A percentile compares a stretch with the other conserved stretches of the same genome.
Conservation (phyloP, 176 grass and related monocot genomes). For the Coix lacrymajobi region DNA sequence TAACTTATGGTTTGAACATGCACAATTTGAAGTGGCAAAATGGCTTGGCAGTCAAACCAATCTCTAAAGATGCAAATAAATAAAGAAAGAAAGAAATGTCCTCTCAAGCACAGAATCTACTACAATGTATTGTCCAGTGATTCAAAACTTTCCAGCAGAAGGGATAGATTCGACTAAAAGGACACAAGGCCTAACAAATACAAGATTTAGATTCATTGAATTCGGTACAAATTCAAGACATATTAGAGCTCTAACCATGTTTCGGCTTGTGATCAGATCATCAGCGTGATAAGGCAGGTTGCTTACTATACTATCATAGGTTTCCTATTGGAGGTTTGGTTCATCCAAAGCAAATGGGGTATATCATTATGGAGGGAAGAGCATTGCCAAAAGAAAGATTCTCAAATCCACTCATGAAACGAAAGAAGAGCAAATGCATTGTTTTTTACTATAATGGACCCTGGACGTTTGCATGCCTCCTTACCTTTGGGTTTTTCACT, state of each 20-base stretch:
- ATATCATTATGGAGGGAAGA: background rate
- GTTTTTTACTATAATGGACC: background rate
- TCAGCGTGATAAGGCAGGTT: no score
- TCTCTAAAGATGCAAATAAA: background rate
- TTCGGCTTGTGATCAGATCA: no score
- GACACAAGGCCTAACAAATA: background rate
- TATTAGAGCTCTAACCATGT: no score
- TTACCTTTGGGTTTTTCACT: conserved; percentile 99
- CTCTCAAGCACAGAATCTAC: background rate
- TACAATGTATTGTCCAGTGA: background rate
- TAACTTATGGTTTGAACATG: background rate
- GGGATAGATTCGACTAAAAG: background rate
- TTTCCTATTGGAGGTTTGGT: no score
- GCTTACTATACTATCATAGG: no score
- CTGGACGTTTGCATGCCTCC: background rate
- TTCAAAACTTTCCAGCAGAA: background rate
- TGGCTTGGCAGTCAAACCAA: background rate
- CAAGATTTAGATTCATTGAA: no score
- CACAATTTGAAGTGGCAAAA: background rate
- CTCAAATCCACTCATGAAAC: background rate
- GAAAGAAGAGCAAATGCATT: background rate
- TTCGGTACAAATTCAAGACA: no score
- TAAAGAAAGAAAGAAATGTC: background rate
- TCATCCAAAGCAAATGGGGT: no score
- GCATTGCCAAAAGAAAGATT: background rate